Evolutionary conservation across 257 asterid genomes (phyloP).

Genomic region (Sherardia arvensis): DNA sequence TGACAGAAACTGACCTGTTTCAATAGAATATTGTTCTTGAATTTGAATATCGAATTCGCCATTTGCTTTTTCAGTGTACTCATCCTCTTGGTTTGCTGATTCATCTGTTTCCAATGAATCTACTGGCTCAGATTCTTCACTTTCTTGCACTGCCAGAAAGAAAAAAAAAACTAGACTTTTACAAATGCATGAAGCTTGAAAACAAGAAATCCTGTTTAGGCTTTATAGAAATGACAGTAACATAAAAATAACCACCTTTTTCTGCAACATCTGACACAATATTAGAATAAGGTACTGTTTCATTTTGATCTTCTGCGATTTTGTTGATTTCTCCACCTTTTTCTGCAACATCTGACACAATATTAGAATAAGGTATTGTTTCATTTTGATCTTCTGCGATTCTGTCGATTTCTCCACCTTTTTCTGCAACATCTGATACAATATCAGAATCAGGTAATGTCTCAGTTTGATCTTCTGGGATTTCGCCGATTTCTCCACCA

Average conservation of each 20-base stretch:
- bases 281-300: no score
- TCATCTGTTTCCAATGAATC: slow-evolving; percentile 18
- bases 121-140: slow-evolving; percentile 13
- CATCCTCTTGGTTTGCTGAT: slow-evolving; percentile 6
- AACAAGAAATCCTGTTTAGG: neutral
- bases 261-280: no score
- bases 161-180: neutral
- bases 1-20: slow-evolving; percentile 28
- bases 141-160: slow-evolving; percentile 7
- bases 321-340: slow-evolving; percentile 37
- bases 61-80: slow-evolving; percentile 9
- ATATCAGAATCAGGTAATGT: slow-evolving; percentile 9
- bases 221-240: neutral
- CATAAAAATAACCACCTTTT: slow-evolving; percentile 23
- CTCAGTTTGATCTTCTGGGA: slow-evolving; percentile 20
- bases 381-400: no score
- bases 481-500: slow-evolving; percentile 20
- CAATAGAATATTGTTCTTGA: slow-evolving; percentile 20
- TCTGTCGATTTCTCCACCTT: slow-evolving; percentile 10
- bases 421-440: slow-evolving; percentile 9
- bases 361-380: no score
- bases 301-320: no score
- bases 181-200: neutral
- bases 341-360: no score
- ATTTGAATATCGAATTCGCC: slow-evolving; percentile 8